Percentiles rank a stretch among this genome's conserved stretches.
Evolutionary conservation across 2,329 filamentous ascomycete genomes (phyloP).

Genomic region (Botrytis byssoidea): DNA sequence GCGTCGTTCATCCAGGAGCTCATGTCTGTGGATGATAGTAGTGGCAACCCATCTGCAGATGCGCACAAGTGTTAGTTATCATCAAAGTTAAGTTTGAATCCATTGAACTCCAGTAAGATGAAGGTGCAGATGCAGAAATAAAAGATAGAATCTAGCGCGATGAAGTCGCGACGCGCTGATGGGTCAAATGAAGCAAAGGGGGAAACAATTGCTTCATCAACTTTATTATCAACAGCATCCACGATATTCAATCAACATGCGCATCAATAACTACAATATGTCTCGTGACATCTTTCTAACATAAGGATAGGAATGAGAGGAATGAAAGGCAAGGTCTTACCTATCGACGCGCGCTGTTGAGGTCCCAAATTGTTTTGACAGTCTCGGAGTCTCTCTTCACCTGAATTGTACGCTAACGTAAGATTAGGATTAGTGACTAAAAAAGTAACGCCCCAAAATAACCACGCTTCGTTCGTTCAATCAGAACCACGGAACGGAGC

Average conservation of each 20-base stretch:
- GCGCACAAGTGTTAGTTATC: conserved; percentile 36
- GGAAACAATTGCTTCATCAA: conserved; percentile 26
- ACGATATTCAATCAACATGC: conserved; percentile 8
- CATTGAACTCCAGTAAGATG: conserved; percentile 14
- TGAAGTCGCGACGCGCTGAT: conserved; percentile 21
- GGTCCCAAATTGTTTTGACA: conserved; percentile 23
- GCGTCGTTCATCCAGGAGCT: conserved; percentile 72
- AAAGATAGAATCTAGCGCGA: conserved; percentile 20
- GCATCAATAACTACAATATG: conserved; percentile 16
- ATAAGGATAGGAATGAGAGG: conserved; percentile 16
- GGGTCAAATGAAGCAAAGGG: conserved; percentile 20
- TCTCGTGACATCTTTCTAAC: conserved; percentile 22
- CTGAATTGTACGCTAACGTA: conserved; percentile 19
- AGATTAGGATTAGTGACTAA: conserved; percentile 22
- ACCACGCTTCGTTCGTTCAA: conserved; percentile 5
- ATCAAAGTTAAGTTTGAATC: conserved; percentile 22
- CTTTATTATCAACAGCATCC: conserved; percentile 19
- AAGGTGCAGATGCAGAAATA: conserved; percentile 13
- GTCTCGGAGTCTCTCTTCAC: conserved; percentile 21
- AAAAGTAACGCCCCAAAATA: conserved; percentile 22
- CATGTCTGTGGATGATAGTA: conserved; percentile 55
- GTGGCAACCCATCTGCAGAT: conserved; percentile 39
- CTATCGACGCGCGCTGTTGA: conserved; percentile 35
- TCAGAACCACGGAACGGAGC: conserved; percentile 1
- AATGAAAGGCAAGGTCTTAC: conserved; percentile 37